These are phyloP conservation scores for Fonsecaea pedrosoi DNA, from an alignment of 2,329 filamentous ascomycete genomes.

Conservation along the genomic window DNA sequence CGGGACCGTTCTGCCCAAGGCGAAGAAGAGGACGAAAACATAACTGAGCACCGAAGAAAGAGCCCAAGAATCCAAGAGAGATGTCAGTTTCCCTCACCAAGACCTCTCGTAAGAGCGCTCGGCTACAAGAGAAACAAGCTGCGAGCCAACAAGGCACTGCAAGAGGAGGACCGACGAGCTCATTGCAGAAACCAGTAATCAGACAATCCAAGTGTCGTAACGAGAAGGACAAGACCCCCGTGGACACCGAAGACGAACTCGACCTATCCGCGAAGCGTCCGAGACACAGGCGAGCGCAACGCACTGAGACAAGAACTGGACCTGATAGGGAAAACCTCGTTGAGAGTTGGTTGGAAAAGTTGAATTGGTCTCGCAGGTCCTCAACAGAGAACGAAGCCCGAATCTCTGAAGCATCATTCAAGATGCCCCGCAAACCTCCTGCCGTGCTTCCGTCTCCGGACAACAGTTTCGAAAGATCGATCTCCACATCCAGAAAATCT, in stretches of 20 bases:
- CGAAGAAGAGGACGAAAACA: too few relatives aligned
- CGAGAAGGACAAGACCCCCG: conserved; percentile 19
- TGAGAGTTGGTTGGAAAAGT: conserved; percentile 26
- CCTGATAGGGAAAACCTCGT: conserved; percentile 25
- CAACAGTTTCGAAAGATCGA: conserved; percentile 8
- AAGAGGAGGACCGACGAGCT: conserved; percentile 16
- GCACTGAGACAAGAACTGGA: conserved; percentile 10
- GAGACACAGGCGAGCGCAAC: background rate
- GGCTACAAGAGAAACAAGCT: conserved; percentile 21
- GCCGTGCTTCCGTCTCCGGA: conserved; percentile 7
- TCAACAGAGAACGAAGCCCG: conserved; percentile 17
- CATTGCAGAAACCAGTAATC: conserved; percentile 9
- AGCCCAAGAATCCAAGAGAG: too few relatives aligned
- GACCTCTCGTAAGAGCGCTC: conserved; percentile 11
- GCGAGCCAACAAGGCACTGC: conserved; percentile 17
- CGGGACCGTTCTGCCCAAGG: too few relatives aligned
- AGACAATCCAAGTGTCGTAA: conserved; percentile 8
- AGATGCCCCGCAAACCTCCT: conserved; percentile 15
- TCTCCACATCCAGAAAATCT: conserved; percentile 22
- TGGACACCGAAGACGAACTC: conserved; percentile 19
- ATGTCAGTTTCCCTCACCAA: conserved; percentile 13
- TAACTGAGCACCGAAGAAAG: too few relatives aligned
- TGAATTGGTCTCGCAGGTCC: conserved; percentile 15
- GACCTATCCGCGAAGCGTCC: conserved; percentile 19
- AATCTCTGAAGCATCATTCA: conserved; percentile 1